phyloP scores from a whole-genome alignment of 768 basidiomycete species.

The Boletus coccyginus region DNA sequence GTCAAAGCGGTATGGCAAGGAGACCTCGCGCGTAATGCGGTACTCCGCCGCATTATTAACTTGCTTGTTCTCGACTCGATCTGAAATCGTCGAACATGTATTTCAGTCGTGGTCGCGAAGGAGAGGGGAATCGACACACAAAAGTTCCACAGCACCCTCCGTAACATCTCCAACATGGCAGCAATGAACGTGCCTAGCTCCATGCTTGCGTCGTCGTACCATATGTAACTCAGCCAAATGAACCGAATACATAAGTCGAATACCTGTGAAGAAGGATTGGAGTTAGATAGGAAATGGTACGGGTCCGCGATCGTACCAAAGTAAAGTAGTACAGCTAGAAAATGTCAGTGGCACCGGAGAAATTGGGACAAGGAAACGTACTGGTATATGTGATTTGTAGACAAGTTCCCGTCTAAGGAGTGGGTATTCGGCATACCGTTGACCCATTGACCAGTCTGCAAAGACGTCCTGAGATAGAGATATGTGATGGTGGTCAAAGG shows the following conservation, averaged over 20 bases:
- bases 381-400: slow-evolving; percentile 61
- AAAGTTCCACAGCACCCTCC: slow-evolving; percentile 92
- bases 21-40: slow-evolving; percentile 81
- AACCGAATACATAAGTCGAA: slow-evolving; percentile 76
- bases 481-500: background rate
- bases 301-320: slow-evolving; percentile 46
- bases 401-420: slow-evolving; percentile 74
- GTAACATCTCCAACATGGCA: slow-evolving; percentile 69
- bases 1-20: slow-evolving; percentile 72
- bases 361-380: slow-evolving; percentile 30
- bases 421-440: slow-evolving; percentile 50
- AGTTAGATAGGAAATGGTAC: background rate
- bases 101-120: background rate
- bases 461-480: slow-evolving; percentile 60
- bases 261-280: slow-evolving; percentile 42
- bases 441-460: slow-evolving; percentile 90
- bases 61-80: slow-evolving; percentile 88
- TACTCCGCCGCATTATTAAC: slow-evolving; percentile 80
- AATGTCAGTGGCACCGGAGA: background rate
- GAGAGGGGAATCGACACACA: slow-evolving; percentile 45
- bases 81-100: slow-evolving; percentile 32
- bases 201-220: slow-evolving; percentile 43
- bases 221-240: slow-evolving; percentile 79
- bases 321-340: slow-evolving; percentile 74
- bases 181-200: slow-evolving; percentile 63